phyloP scores from a whole-genome alignment of 495 filamentous ascomycete species.

The Podospora comata region DNA sequence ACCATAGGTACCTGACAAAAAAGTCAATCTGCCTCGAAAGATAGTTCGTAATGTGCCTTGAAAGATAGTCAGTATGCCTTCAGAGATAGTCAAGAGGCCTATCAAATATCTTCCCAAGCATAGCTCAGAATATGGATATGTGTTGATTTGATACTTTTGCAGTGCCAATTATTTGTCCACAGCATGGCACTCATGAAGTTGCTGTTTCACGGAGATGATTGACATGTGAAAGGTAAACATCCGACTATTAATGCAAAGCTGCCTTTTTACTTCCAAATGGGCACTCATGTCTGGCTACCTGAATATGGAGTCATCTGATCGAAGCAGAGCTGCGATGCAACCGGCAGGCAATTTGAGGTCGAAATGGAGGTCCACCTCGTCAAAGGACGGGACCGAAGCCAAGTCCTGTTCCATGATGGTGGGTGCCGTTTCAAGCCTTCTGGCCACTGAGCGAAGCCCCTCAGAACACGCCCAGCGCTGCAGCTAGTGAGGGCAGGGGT shows the following conservation, averaged over 20 bases:
- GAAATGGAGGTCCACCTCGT: background rate
- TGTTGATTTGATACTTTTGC: too few species aligned
- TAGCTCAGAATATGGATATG: too few species aligned
- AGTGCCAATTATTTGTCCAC: too few species aligned
- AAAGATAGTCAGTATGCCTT: too few species aligned
- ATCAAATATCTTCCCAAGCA: too few species aligned
- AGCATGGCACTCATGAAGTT: too few species aligned
- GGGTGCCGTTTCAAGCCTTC: background rate
- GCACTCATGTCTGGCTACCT: background rate
- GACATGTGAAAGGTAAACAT: background rate
- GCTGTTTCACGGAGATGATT: background rate
- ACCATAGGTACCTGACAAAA: too few species aligned
- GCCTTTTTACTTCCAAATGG: background rate
- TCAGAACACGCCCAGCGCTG: constrained; percentile 13
- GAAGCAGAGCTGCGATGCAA: background rate
- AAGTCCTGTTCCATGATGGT: constrained; percentile 5
- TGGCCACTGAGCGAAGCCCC: constrained; percentile 10
- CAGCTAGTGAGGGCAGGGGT: constrained; percentile 18
- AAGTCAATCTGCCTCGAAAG: too few species aligned
- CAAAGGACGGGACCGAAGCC: constrained; percentile 1
- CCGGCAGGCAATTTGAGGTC: background rate
- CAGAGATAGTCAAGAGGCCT: too few species aligned
- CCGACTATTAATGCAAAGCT: background rate
- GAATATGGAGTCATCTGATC: background rate
- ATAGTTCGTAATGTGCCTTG: too few species aligned